Percentiles rank a stretch among this genome's conserved stretches.
phyloP scores from a whole-genome alignment of 805 yeast genomes.

The Teunomyces barrocoloradensis region DNA sequence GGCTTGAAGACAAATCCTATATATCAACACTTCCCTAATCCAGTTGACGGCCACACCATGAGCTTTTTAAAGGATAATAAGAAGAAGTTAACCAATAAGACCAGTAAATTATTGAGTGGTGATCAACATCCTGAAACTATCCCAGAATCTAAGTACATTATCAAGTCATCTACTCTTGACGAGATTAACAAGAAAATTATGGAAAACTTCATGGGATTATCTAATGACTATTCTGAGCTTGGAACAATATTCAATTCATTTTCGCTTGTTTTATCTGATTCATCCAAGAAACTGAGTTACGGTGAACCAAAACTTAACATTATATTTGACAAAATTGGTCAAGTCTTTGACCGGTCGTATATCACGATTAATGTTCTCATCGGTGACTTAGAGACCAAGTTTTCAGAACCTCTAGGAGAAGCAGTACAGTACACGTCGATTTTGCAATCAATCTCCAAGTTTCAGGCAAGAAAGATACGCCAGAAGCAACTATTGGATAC shows the following conservation, averaged over 20 bases:
- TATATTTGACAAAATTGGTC: slow-evolving; percentile 75
- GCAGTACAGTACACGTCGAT: slow-evolving; percentile 64
- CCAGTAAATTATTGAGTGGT: slow-evolving; percentile 16
- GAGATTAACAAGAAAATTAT: slow-evolving; percentile 55
- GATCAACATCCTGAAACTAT: background rate
- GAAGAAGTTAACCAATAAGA: slow-evolving; percentile 24
- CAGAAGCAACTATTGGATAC: slow-evolving; percentile 31
- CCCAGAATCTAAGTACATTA: slow-evolving; percentile 10
- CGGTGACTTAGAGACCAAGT: slow-evolving; percentile 52
- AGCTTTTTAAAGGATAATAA: slow-evolving; percentile 32
- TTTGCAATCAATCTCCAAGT: slow-evolving; percentile 57
- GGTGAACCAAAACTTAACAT: slow-evolving; percentile 28
- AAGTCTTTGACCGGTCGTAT: slow-evolving; percentile 71
- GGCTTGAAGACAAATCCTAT: slow-evolving; percentile 36
- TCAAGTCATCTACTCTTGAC: slow-evolving; percentile 47
- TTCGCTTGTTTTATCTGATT: slow-evolving; percentile 46
- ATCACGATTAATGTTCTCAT: slow-evolving; percentile 53
- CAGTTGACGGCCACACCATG: slow-evolving; percentile 25
- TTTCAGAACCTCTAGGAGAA: slow-evolving; percentile 68
- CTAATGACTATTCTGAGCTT: slow-evolving; percentile 68
- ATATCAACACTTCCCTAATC: slow-evolving; percentile 34
- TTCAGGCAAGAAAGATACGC: slow-evolving; percentile 43
- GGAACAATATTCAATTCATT: slow-evolving; percentile 58
- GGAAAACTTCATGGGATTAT: slow-evolving; percentile 54
- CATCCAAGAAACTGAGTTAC: slow-evolving; percentile 17